Conservation (phyloP, 306 rosid species). For the Betula pendula region DNA sequence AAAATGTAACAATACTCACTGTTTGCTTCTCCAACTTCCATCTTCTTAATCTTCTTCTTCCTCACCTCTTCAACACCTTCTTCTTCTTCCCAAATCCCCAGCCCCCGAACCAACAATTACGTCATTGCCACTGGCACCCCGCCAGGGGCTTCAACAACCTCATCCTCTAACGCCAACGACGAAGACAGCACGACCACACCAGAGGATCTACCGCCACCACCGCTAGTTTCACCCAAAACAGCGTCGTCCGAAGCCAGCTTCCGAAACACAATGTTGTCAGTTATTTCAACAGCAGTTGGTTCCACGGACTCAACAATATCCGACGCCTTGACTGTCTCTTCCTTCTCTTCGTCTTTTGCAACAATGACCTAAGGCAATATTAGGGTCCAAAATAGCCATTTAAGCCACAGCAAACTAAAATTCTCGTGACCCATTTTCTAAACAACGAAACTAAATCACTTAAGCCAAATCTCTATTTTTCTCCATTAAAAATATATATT, state of each 20-base stretch:
- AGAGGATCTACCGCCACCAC: neutral
- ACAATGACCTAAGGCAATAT: conserved; percentile 37
- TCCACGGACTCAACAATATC: conserved; percentile 40
- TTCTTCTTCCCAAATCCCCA: conserved; percentile 17
- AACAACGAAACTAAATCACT: neutral
- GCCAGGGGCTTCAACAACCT: neutral
- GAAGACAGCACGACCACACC: conserved; percentile 9
- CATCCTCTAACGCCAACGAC: conserved; percentile 20
- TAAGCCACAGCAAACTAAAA: conserved; percentile 4
- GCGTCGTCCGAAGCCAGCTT: conserved; percentile 26
- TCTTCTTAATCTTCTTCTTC: conserved; percentile 34
- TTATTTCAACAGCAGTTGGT: conserved; percentile 35
- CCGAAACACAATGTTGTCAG: conserved; percentile 61
- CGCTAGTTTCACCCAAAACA: neutral
- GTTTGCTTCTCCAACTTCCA: conserved; percentile 35
- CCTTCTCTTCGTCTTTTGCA: conserved; percentile 37
- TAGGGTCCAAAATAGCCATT: neutral
- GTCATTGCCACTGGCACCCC: conserved; percentile 1
- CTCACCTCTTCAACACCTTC: conserved; percentile 25
- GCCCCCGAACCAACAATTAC: conserved; percentile 11
- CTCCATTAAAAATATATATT: no score
- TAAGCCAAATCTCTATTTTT: neutral
- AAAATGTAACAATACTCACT: conserved; percentile 41
- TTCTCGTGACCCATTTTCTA: neutral
- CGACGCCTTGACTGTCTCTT: conserved; percentile 10